Evolutionary conservation across 73 alveolate genomes (phyloP).

Genomic region (Paramecium octaurelia): DNA sequence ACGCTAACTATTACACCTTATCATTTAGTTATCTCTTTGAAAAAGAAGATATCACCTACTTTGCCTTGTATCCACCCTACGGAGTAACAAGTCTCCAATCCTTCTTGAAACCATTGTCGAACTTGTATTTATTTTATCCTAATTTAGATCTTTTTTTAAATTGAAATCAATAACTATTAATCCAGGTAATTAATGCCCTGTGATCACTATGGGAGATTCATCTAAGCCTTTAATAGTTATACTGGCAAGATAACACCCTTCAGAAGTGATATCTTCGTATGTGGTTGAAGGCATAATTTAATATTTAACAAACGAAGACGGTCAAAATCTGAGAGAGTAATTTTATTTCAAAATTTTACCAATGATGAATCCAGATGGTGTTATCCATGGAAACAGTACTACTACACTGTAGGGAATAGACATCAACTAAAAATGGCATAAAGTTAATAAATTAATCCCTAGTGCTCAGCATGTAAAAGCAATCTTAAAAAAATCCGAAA

Average conservation of each 20-base stretch:
- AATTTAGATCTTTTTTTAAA: neutral
- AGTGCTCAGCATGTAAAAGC: neutral
- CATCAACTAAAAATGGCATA: conserved; percentile 80
- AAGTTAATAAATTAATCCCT: conserved; percentile 31
- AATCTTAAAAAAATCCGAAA: neutral
- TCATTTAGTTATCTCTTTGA: conserved; percentile 19
- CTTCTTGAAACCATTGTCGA: neutral
- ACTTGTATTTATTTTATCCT: neutral
- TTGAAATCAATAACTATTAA: neutral
- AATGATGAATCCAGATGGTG: conserved; percentile 95
- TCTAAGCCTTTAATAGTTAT: conserved; percentile 75
- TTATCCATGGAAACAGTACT: conserved; percentile 86
- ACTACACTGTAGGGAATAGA: conserved; percentile 83
- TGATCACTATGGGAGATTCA: conserved; percentile 43
- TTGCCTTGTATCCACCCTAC: conserved; percentile 29
- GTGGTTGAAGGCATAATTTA: conserved; percentile 87
- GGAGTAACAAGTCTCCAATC: conserved; percentile 15
- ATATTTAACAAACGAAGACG: conserved; percentile 75
- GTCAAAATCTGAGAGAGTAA: conserved; percentile 83
- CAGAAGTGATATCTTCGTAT: conserved; percentile 92
- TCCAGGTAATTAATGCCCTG: conserved; percentile 42
- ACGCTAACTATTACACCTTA: neutral
- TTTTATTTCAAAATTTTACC: conserved; percentile 88
- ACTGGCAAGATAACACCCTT: conserved; percentile 94
- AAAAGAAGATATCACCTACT: neutral